Base-by-base conservation (phyloP, 345 rosid species). In the Physaria fendleri region DNA sequence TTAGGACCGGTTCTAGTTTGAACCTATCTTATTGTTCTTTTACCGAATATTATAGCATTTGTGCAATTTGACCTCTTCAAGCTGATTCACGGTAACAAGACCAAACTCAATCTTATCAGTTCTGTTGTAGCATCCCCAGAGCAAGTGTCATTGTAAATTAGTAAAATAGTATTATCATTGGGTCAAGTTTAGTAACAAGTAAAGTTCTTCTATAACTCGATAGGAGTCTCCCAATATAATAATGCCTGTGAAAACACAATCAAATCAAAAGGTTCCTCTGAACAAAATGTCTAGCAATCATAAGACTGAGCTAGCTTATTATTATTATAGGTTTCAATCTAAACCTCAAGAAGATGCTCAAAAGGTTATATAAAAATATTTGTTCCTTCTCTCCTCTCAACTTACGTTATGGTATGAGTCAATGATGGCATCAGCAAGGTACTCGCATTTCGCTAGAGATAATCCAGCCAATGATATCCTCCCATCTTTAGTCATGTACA, bases 401-500 rank as follows among this genome's bases (percentile, higher is more conserved):
- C 82, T 79, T 25, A 25, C 28, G 28, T 25, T 25, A 25, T 88
- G 88, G 72, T 65, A 88, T 2, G 96, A 88, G 69, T 92, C 96
- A 0, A 84, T 59, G 41, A 92, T 84, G 8, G 96, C 95, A 69
- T 88, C 96, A 0, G 96, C 95, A 39, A 88, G 96, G 69, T 86
- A 81, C 50, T 92, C 89, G 27, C 96, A 92, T 75, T 92, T 92
- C 14, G 93, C 98, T 77, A 92, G 67, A 51, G 86, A 79, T 42
- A 92, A 71, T 61, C 98, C 96, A 0, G 96, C 98, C 62, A 92
- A 55, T 11, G 96, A 88, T 68, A 92, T 92, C 30, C 96, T 82
- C 74, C 98, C 98, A 4, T 88, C 98, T 79, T 86, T 86, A 4
- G 96, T 86, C 96, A 92, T 82, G 82, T 86, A 92, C 9, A 92